Evolutionary conservation across 768 basidiomycete genomes (phyloP).

Genomic region (Phanerochaete carnosa): DNA sequence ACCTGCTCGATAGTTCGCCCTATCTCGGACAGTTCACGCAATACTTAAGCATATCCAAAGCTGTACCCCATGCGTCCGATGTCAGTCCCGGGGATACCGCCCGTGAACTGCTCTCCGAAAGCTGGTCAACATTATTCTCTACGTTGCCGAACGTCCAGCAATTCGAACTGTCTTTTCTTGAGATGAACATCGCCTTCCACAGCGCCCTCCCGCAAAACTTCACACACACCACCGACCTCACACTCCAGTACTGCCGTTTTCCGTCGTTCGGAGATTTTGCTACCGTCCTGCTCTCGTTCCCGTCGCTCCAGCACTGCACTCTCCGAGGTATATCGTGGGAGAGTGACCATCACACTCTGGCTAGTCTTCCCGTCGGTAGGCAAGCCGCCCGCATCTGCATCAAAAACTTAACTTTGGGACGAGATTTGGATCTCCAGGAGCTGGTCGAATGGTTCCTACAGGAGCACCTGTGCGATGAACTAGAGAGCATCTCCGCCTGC

Average conservation of each 20-base stretch:
- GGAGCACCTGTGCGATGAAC: constrained; percentile 10
- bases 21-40: constrained; percentile 20
- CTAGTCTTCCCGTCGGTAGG: neutral
- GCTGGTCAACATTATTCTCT: constrained; percentile 2
- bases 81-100: neutral
- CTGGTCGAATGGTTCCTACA: constrained; percentile 22
- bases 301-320: constrained; percentile 14
- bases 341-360: neutral
- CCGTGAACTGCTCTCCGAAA: neutral
- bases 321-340: constrained; percentile 22
- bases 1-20: constrained; percentile 17
- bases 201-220: constrained; percentile 1
- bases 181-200: neutral
- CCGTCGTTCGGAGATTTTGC: constrained; percentile 21
- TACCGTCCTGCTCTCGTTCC: constrained; percentile 22
- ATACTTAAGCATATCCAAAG: constrained; percentile 12
- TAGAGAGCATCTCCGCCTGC: constrained; percentile 16
- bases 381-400: neutral
- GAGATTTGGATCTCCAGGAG: constrained; percentile 14
- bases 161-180: neutral
- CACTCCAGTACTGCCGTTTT: constrained; percentile 24
- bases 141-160: constrained; percentile 3
- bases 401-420: constrained; percentile 16
- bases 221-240: constrained; percentile 16
- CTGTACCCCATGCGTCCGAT: neutral